These are phyloP conservation scores for Graphilbum ipis-grandicollis DNA, from an alignment of 2,329 filamentous ascomycete genomes.

Conservation along the genomic window DNA sequence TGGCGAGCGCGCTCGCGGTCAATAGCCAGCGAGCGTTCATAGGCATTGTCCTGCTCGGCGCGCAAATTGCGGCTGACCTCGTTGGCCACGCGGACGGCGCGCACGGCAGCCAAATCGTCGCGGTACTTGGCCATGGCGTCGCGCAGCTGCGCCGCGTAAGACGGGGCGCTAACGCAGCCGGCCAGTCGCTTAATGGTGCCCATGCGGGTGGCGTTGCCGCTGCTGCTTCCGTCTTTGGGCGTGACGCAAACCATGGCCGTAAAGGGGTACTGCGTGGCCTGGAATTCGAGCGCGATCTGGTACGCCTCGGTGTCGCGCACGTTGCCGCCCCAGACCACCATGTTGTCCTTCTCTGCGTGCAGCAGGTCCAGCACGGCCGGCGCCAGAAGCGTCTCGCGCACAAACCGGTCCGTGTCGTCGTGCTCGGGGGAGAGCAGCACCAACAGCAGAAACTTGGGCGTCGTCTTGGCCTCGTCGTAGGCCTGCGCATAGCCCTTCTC, in stretches of 20 bases:
- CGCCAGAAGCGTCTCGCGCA: conserved; percentile 64
- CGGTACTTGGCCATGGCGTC: conserved; percentile 57
- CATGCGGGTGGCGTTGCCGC: conserved; percentile 55
- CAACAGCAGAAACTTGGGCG: conserved; percentile 82
- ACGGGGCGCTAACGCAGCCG: conserved; percentile 50
- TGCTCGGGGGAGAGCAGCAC: conserved; percentile 83
- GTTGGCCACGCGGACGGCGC: conserved; percentile 63
- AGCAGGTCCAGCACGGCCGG: conserved; percentile 59
- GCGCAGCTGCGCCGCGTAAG: conserved; percentile 62
- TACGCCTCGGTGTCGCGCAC: conserved; percentile 88
- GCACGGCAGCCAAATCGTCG: conserved; percentile 55
- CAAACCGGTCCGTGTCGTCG: conserved; percentile 73
- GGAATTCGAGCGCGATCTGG: conserved; percentile 73
- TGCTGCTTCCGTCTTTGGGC: conserved; percentile 46
- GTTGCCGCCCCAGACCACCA: conserved; percentile 84
- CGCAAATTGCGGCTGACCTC: conserved; percentile 65
- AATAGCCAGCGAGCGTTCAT: conserved; percentile 75
- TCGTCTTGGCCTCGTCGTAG: conserved; percentile 74
- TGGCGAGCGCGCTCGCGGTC: conserved; percentile 72
- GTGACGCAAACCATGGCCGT: conserved; percentile 75
- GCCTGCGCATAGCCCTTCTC: conserved; percentile 87
- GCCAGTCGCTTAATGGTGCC: conserved; percentile 66
- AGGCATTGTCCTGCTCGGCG: conserved; percentile 82
- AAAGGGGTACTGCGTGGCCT: conserved; percentile 86
- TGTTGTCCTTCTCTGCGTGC: conserved; percentile 56